Evolutionary conservation across 192 early-diverging fungal species (phyloP).

Genomic region (Dissophora globulifera): DNA sequence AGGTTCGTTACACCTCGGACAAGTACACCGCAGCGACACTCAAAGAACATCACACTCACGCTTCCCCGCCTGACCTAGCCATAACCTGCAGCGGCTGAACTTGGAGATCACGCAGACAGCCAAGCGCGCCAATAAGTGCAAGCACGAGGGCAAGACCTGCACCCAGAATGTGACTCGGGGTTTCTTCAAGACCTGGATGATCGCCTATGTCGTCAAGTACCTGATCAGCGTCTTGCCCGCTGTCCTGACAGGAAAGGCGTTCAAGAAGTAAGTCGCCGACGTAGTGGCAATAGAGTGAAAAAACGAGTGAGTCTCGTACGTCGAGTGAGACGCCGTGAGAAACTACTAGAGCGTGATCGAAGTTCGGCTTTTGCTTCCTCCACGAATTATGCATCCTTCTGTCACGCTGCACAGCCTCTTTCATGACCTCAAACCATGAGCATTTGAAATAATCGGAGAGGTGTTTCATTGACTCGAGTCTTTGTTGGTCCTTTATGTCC

Average conservation of each 20-base stretch:
- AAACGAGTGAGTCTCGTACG: too few species aligned
- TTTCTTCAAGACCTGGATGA: slow-evolving; percentile 68
- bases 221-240: slow-evolving; percentile 63
- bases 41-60: not conserved
- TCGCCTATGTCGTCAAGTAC: slow-evolving; percentile 71
- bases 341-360: too few species aligned
- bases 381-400: too few species aligned
- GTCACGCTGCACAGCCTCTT: too few species aligned
- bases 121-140: slow-evolving; percentile 54
- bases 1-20: slow-evolving; percentile 57
- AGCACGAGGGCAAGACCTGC: slow-evolving; percentile 73
- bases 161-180: slow-evolving; percentile 72
- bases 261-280: slow-evolving; percentile 61
- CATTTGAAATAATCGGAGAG: too few species aligned
- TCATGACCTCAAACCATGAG: too few species aligned
- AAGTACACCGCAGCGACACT: not conserved
- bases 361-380: too few species aligned
- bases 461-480: too few species aligned
- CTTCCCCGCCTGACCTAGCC: slow-evolving; percentile 42
- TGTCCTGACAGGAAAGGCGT: slow-evolving; percentile 62
- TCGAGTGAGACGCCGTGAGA: too few species aligned
- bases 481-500: too few species aligned
- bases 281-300: too few species aligned
- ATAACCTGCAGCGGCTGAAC: slow-evolving; percentile 55
- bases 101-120: slow-evolving; percentile 47